Evolutionary conservation across 768 basidiomycete genomes (phyloP).

Genomic region (Lactarius hengduanensis): DNA sequence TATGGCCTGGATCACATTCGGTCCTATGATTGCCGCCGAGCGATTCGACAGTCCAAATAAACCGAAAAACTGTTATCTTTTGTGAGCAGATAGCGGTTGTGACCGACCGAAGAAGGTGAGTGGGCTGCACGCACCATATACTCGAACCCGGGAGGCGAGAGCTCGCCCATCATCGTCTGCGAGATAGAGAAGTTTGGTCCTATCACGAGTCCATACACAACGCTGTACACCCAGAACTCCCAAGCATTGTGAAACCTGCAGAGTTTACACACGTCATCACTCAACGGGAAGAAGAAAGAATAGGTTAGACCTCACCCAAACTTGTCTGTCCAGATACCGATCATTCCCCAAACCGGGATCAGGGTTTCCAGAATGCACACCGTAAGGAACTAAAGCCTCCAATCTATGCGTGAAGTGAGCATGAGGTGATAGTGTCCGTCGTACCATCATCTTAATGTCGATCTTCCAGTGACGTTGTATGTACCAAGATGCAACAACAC

Average conservation of each 20-base stretch:
- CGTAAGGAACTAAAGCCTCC: conserved; percentile 55
- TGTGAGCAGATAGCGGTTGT: background rate
- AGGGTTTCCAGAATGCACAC: conserved; percentile 75
- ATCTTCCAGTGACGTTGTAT: conserved; percentile 79
- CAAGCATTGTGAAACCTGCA: conserved; percentile 66
- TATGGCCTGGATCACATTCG: conserved; percentile 82
- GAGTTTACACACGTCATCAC: background rate
- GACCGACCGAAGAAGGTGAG: background rate
- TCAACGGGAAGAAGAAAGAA: background rate
- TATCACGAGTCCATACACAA: conserved; percentile 78
- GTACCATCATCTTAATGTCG: conserved; percentile 72
- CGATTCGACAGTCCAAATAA: conserved; percentile 44
- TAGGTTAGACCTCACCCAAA: conserved; percentile 53
- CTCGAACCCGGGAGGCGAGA: conserved; percentile 84
- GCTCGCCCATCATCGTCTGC: conserved; percentile 87
- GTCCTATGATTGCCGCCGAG: conserved; percentile 81
- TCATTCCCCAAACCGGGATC: conserved; percentile 84
- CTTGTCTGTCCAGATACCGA: conserved; percentile 77
- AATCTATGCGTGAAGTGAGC: background rate
- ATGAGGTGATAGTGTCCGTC: background rate
- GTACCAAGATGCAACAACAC: conserved; percentile 80
- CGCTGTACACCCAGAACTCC: conserved; percentile 90
- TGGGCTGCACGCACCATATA: conserved; percentile 51
- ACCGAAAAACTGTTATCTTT: conserved; percentile 65
- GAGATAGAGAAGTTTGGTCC: conserved; percentile 86